These are phyloP conservation scores for Prunus dulcis DNA, from an alignment of 306 rosid genomes.

Conservation along the genomic window DNA sequence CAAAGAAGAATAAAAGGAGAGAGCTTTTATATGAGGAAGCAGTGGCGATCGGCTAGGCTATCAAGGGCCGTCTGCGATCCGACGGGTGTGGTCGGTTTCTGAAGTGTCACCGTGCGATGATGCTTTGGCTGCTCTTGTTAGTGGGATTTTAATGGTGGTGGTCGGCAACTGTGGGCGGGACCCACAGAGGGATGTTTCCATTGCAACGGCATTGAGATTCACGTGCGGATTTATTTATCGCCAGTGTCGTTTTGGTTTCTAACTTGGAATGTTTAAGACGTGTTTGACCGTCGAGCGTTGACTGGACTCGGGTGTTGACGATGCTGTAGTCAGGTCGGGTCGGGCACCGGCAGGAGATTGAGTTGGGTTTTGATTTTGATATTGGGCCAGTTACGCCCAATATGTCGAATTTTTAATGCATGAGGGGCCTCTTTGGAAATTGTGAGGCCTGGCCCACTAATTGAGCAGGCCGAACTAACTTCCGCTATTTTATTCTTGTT, in stretches of 20 bases:
- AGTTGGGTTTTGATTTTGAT: not conserved
- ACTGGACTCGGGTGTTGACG: not conserved
- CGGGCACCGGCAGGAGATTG: not conserved
- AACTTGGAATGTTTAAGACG: not conserved
- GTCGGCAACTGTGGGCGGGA: not conserved
- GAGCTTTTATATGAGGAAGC: not conserved
- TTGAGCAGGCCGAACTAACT: too few species aligned
- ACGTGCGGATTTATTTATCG: not conserved
- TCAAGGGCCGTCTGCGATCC: not conserved
- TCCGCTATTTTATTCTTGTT: too few species aligned
- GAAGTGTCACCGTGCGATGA: not conserved
- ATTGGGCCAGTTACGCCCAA: not conserved
- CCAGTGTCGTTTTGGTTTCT: not conserved
- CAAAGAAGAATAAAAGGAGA: not conserved
- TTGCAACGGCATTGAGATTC: not conserved
- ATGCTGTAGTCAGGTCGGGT: not conserved
- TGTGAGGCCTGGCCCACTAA: too few species aligned
- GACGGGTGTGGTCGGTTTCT: not conserved
- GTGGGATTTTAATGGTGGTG: not conserved
- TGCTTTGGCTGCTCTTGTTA: not conserved
- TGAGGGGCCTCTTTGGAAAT: not conserved
- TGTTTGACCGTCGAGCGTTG: not conserved
- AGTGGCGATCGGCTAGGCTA: not conserved
- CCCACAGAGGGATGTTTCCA: not conserved
- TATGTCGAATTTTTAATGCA: not conserved